A percentile compares a stretch with the other conserved stretches of the same genome.
Conservation (phyloP, 176 grass and related monocot species). For the Areca catechu region DNA sequence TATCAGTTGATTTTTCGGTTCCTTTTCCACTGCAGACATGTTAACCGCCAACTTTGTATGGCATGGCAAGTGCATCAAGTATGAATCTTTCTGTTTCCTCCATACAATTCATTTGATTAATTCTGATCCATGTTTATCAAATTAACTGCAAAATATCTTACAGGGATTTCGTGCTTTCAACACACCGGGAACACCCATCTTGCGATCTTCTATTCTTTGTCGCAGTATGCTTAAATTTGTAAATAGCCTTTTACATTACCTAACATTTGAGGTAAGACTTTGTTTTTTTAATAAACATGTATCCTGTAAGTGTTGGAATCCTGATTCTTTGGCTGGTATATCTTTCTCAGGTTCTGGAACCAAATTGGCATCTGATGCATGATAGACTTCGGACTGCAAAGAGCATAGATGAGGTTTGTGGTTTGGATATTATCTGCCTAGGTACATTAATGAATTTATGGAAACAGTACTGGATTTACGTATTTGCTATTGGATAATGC, state of each 20-base stretch:
- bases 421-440: not conserved
- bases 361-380: constrained; percentile 96
- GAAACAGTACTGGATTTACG: not conserved
- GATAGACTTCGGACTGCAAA: constrained; percentile 67
- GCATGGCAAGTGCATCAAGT: constrained; percentile 98
- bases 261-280: constrained; percentile 80
- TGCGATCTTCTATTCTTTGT: constrained; percentile 88
- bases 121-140: not conserved
- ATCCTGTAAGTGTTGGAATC: constrained; percentile 8
- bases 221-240: constrained; percentile 96
- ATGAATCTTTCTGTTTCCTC: constrained; percentile 16
- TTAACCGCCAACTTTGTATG: constrained; percentile 72
- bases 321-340: constrained; percentile 6
- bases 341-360: constrained; percentile 73
- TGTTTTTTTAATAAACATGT: constrained; percentile 17
- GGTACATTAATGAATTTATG: not conserved
- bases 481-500: constrained; percentile 17
- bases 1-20: constrained; percentile 93
- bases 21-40: constrained; percentile 96
- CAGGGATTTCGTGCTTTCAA: constrained; percentile 68
- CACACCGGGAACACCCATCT: constrained; percentile 72
- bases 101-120: constrained; percentile 5
- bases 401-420: constrained; percentile 89
- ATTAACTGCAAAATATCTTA: constrained; percentile 4
- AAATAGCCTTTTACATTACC: constrained; percentile 96